Conservation (phyloP, 78 protist genomes). For the Bigelowiella natans region DNA sequence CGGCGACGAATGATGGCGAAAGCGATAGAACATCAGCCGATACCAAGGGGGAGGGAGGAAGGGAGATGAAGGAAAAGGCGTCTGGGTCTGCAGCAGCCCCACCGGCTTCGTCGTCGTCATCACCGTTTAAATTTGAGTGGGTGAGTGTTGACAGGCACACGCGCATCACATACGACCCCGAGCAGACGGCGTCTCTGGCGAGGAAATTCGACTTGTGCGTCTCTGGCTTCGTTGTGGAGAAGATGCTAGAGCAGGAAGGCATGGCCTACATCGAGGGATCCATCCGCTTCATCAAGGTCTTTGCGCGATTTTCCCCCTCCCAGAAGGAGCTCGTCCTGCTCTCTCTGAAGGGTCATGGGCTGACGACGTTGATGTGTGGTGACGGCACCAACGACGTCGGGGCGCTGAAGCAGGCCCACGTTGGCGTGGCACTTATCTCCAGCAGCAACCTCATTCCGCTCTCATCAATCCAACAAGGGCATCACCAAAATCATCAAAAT, state of each 20-base stretch:
- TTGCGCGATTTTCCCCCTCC: not conserved
- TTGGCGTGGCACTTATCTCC: slow-evolving; percentile 73
- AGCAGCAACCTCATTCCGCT: too few species aligned
- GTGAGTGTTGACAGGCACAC: not conserved
- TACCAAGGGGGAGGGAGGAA: too few species aligned
- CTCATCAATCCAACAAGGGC: too few species aligned
- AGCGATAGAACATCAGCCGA: not conserved
- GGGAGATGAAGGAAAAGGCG: too few species aligned
- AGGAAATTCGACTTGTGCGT: slow-evolving; percentile 21
- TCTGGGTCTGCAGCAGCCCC: too few species aligned
- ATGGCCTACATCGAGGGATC: not conserved
- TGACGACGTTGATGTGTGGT: slow-evolving; percentile 92
- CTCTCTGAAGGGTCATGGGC: slow-evolving; percentile 49
- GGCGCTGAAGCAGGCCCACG: slow-evolving; percentile 94
- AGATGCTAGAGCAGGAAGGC: not conserved
- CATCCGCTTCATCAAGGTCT: not conserved
- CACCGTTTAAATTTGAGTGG: not conserved
- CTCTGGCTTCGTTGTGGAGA: not conserved
- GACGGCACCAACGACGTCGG: slow-evolving; percentile 99
- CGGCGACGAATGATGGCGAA: not conserved
- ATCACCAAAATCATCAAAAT: too few species aligned
- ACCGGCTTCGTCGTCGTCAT: too few species aligned
- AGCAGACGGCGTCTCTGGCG: not conserved
- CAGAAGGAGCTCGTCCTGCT: not conserved
- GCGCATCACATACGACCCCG: not conserved